Evolutionary conservation across 2,329 filamentous ascomycete species (phyloP), one percentile per base, ranked within the genome.

Genomic region (Colletotrichum magnum): DNA sequence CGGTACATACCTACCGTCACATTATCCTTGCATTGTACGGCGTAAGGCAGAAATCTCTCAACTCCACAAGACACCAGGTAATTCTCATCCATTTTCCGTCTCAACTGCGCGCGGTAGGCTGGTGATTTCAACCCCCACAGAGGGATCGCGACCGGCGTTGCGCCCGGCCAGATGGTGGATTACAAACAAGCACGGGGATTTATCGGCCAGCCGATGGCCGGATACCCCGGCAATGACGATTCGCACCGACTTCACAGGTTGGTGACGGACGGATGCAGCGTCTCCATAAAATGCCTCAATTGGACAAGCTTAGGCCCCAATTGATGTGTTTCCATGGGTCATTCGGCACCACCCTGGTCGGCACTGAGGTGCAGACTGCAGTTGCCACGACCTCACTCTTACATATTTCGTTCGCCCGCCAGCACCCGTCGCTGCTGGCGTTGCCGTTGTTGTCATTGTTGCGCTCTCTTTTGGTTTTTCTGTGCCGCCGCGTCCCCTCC

Each of bases 231-330:
- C 15, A 53, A 67, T 67, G 51, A 69, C 51, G 56, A 67, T 69
- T 56, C 51, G 24, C 62, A 47, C 43, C 50, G 51, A 56, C 47
- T 43, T 60, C 21, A 36, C 51, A 41, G 50, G 51, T 45, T 52
- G 45, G 47, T 36, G 48, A 52, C 24, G 36, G 39, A 15, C 57
- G 16, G 50, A 10, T 36, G 32, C 32, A 36, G 32, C 43, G 57
- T 61, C 67, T 67, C 67, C 67, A 69, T 61, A 51, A 67, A 69
- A 61, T 61, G 21, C 67, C 67, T 61, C 51, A 58, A 61, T 61
- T n/a, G 67, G 67, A 57, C 26, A 67, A 69, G 67, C 57, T 56
- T 28, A 18, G 24, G 45, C 15, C 43, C 59, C 21, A 47, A 32
- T 50, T 45, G 45, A 60, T 54, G 41, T 43, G 52, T 51, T 45